These are phyloP conservation scores for Phytophthora fragariae DNA, from an alignment of 352 stramenopile species.

Conservation along the genomic window DNA sequence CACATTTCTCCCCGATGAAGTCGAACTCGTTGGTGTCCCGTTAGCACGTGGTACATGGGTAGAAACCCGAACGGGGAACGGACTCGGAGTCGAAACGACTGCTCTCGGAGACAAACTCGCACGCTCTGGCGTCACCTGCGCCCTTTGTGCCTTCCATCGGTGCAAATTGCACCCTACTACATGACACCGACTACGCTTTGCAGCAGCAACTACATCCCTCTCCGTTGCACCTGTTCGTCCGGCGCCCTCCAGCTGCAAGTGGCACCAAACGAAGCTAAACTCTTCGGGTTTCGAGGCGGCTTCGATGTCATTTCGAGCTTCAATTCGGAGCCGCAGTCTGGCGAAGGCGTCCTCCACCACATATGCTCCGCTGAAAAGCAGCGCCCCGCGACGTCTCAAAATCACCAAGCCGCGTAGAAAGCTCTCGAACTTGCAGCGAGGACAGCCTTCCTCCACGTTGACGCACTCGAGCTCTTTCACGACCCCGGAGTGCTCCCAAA, in stretches of 20 bases:
- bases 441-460: conserved; percentile 43
- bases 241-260: conserved; percentile 39
- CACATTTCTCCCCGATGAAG: background rate
- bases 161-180: conserved; percentile 66
- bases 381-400: conserved; percentile 38
- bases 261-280: conserved; percentile 59
- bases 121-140: conserved; percentile 1
- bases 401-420: conserved; percentile 51
- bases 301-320: conserved; percentile 25
- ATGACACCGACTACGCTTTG: conserved; percentile 54
- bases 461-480: conserved; percentile 52
- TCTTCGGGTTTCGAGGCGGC: conserved; percentile 35
- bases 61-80: background rate
- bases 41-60: background rate
- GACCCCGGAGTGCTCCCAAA: conserved; percentile 28
- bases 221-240: conserved; percentile 3
- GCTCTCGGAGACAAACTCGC: background rate
- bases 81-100: background rate
- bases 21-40: background rate
- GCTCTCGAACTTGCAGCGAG: conserved; percentile 50
- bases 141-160: conserved; percentile 11
- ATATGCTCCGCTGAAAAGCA: conserved; percentile 54
- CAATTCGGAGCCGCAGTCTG: conserved; percentile 54
- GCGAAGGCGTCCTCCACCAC: conserved; percentile 34
- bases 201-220: conserved; percentile 22